phyloP scores from a whole-genome alignment of 208 protist genomes.

The Lotmaria passim region DNA sequence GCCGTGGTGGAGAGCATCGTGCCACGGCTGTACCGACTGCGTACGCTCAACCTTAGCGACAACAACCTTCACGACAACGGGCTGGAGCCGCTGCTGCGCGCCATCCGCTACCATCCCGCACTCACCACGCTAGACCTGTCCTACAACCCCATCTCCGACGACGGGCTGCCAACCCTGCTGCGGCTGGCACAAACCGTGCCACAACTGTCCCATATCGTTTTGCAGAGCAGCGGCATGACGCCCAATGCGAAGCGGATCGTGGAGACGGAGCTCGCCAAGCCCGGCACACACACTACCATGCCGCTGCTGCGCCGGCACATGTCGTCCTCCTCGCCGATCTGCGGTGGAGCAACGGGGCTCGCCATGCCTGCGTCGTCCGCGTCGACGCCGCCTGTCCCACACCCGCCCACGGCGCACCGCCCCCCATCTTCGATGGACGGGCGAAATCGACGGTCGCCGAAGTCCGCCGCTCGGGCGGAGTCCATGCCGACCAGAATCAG shows the following conservation, averaged over 20 bases:
- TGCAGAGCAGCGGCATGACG: slow-evolving; percentile 50
- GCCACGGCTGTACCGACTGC: slow-evolving; percentile 54
- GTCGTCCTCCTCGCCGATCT: neutral
- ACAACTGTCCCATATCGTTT: slow-evolving; percentile 36
- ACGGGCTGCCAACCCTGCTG: slow-evolving; percentile 34
- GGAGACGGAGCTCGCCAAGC: slow-evolving; percentile 24
- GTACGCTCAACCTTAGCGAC: slow-evolving; percentile 55
- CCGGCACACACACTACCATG: slow-evolving; percentile 13
- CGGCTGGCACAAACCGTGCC: slow-evolving; percentile 42
- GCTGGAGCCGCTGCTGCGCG: slow-evolving; percentile 27
- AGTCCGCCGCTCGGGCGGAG: slow-evolving; percentile 18
- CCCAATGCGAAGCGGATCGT: slow-evolving; percentile 24
- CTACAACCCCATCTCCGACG: slow-evolving; percentile 59
- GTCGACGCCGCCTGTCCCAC: neutral
- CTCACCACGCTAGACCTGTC: slow-evolving; percentile 58
- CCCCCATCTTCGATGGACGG: slow-evolving; percentile 1
- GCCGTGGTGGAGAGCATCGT: slow-evolving; percentile 52
- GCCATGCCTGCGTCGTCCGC: neutral
- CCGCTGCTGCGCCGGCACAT: neutral
- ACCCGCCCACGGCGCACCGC: slow-evolving; percentile 19
- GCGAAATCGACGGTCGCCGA: neutral
- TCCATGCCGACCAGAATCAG: slow-evolving; percentile 11
- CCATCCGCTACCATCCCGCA: slow-evolving; percentile 49
- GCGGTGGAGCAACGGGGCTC: neutral
- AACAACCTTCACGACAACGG: slow-evolving; percentile 59